These are phyloP conservation scores for Microstegium vimineum DNA, from an alignment of 176 grass and related monocot species.

Conservation along the genomic window DNA sequence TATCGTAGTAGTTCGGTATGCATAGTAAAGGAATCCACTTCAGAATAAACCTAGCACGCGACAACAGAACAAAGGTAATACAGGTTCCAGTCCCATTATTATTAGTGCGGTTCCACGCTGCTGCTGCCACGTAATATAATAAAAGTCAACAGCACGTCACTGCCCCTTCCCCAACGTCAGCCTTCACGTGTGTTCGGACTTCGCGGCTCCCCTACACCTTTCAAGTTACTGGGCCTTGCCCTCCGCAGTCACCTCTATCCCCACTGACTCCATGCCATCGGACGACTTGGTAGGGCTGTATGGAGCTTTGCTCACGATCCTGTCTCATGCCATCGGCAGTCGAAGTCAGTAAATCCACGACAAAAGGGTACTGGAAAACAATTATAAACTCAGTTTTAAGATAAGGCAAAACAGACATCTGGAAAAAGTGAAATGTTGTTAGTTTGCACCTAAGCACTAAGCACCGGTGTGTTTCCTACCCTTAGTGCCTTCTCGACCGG, in stretches of 20 bases:
- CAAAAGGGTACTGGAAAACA: neutral
- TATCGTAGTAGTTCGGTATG: neutral
- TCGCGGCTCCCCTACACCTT: neutral
- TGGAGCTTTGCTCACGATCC: constrained; percentile 80
- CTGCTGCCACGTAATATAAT: neutral
- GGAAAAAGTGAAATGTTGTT: neutral
- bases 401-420: neutral
- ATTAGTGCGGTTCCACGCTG: constrained; percentile 33
- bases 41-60: constrained; percentile 32
- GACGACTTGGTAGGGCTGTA: constrained; percentile 52
- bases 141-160: constrained; percentile 2
- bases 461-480: no score
- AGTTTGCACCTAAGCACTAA: neutral
- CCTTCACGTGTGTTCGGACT: neutral
- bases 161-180: constrained; percentile 20
- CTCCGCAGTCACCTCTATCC: constrained; percentile 24
- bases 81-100: constrained; percentile 34
- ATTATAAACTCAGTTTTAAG: neutral
- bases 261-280: constrained; percentile 48
- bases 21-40: constrained; percentile 11
- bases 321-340: constrained; percentile 8
- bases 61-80: constrained; percentile 17
- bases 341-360: neutral
- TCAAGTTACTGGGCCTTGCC: constrained; percentile 45
- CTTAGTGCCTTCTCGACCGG: no score